Evolutionary conservation across 345 rosid genomes (phyloP).

Genomic region (Syzygium oleosum): DNA sequence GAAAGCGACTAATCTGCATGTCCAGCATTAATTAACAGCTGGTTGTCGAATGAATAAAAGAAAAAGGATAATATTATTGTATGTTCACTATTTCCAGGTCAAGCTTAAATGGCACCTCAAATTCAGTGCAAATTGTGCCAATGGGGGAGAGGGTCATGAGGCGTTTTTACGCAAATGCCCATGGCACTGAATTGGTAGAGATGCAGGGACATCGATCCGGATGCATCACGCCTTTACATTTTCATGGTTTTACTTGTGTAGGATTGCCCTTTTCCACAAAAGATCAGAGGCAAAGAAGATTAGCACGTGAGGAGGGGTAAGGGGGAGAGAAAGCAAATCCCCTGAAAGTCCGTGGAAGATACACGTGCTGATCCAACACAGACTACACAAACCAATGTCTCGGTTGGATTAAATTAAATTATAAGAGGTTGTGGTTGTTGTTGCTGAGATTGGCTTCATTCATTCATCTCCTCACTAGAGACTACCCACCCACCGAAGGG

Average conservation of each 20-base stretch:
- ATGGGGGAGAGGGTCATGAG: not conserved
- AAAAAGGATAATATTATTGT: not conserved
- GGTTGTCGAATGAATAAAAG: not conserved
- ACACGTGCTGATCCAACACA: conserved; percentile 29
- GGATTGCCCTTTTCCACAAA: too few species aligned
- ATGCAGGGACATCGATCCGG: not conserved
- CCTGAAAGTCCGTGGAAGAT: conserved; percentile 22
- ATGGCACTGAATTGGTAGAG: not conserved
- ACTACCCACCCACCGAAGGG: conserved; percentile 5
- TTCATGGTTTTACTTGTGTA: not conserved
- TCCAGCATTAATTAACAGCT: not conserved
- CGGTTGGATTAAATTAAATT: not conserved
- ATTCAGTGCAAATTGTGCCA: not conserved
- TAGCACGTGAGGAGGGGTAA: not conserved
- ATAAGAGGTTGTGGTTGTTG: too few species aligned
- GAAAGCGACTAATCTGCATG: not conserved
- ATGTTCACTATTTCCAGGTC: not conserved
- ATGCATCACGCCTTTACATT: not conserved
- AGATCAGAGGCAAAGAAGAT: not conserved
- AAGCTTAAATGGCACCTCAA: not conserved
- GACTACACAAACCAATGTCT: conserved; percentile 19
- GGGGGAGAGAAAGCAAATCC: conserved; percentile 9
- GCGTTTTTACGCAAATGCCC: not conserved
- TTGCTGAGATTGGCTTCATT: not conserved
- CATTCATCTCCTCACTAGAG: not conserved